Evolutionary conservation across 2,329 filamentous ascomycete species (phyloP).

Genomic region (Aspergillus awamori): DNA sequence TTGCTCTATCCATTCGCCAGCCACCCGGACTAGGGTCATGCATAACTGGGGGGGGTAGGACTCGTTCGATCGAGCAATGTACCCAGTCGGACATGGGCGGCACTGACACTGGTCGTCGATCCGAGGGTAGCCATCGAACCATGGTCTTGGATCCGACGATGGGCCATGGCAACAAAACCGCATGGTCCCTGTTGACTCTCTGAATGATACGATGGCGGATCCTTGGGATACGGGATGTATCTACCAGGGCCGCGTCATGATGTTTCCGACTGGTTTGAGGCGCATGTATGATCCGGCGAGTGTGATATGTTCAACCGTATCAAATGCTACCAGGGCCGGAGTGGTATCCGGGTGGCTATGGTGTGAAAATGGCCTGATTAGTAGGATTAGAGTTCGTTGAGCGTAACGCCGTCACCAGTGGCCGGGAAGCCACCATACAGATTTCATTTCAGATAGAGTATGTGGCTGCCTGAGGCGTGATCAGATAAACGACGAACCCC

Average conservation of each 20-base stretch:
- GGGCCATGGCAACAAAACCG: neutral
- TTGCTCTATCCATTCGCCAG: neutral
- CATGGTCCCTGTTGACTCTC: neutral
- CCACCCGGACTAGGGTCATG: neutral
- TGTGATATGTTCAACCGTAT: neutral
- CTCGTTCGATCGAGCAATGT: neutral
- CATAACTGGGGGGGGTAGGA: neutral
- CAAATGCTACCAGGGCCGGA: neutral
- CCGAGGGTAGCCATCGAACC: slow-evolving; percentile 3
- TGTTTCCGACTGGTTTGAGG: neutral
- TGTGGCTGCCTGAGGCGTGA: slow-evolving; percentile 10
- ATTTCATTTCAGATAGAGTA: neutral
- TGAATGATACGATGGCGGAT: neutral
- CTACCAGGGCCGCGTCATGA: slow-evolving; percentile 1
- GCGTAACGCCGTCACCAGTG: neutral
- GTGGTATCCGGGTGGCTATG: neutral
- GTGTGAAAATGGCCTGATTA: neutral
- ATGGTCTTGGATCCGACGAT: slow-evolving; percentile 3
- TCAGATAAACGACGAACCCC: slow-evolving; percentile 2
- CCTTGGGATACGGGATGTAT: neutral
- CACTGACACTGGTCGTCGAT: neutral
- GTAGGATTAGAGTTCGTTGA: slow-evolving; percentile 1
- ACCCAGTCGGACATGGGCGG: neutral
- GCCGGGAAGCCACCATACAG: too few species aligned
- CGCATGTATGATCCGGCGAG: neutral